Base-by-base conservation (phyloP, 176 grass and related monocot genomes). In the Oryza longistaminata region DNA sequence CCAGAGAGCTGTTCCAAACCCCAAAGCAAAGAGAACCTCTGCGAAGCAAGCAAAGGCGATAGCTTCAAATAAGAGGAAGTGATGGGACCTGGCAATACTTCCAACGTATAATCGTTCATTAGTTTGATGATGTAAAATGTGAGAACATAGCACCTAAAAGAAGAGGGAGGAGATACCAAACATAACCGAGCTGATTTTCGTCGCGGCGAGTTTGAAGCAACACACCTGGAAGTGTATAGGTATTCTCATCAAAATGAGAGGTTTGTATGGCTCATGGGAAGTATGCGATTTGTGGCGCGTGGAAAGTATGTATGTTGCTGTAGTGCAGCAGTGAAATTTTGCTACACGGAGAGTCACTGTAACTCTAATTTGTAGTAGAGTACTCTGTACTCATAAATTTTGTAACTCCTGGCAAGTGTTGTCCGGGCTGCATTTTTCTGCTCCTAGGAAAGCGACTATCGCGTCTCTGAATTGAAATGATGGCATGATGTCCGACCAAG, bases 1-100 rank as follows among this genome's bases (percentile, higher is more conserved):
- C 22, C 93, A 94, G 76, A 93, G 89, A 73, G 77, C 43, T 83
- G 75, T 53, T 9, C 83, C 77, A 10, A 87, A 89, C 60, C 60
- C 64, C 9, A 92, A 82, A 71, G 52, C 79, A 31, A 95, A 95
- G 71, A 92, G 88, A 84, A 58, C 42, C 0, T 79, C 67, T 48
- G 75, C 82, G 0, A 92, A 88, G 26, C 35, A 61, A 80, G 48
- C 39, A 5, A 79, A 90, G 72, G 52, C 15, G 29, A 3, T 24
- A 52, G 39, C 40, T 22, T 74, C 80, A 70, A 68, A 67, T 7
- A 86, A 48, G 17, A 83, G 48, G 37, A 85, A 45, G 3, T 87
- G 64, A 84, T 4, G 40, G 69, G 37, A 34, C 58, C 58, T 61
- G 58, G 19, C 17, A 37, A 40, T 62, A 9, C 46, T 19, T 49